Evolutionary conservation across 164 flowering plant genomes (phyloP).

Genomic region (Magnolia sinica): DNA sequence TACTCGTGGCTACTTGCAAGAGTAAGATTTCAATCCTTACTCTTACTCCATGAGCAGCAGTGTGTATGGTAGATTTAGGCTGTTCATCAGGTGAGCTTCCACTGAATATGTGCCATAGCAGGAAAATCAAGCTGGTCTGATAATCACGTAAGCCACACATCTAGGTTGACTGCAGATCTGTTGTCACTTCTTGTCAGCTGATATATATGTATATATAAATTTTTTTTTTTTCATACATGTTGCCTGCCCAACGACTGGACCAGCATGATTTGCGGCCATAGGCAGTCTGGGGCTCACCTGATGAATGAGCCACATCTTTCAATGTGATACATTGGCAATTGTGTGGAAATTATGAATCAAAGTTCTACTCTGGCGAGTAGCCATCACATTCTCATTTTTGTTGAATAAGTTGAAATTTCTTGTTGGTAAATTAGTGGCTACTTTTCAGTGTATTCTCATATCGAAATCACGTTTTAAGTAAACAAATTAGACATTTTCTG

Average conservation of each 20-base stretch:
- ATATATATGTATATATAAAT: too few species aligned
- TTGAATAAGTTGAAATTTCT: not conserved
- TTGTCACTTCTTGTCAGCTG: too few species aligned
- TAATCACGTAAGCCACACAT: too few species aligned
- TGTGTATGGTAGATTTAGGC: not conserved
- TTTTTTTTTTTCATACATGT: too few species aligned
- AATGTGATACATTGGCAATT: not conserved
- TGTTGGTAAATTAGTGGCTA: not conserved
- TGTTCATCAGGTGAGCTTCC: not conserved
- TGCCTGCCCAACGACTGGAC: too few species aligned
- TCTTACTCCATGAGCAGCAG: too few species aligned
- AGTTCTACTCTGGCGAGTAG: not conserved
- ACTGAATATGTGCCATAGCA: not conserved
- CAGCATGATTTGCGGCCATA: too few species aligned
- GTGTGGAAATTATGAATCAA: not conserved
- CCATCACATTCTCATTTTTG: not conserved
- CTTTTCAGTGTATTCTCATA: not conserved
- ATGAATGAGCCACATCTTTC: too few species aligned
- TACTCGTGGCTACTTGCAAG: not conserved
- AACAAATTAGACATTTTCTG: slow-evolving; percentile 4
- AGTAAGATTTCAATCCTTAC: too few species aligned
- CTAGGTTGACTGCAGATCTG: too few species aligned
- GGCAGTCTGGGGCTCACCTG: too few species aligned
- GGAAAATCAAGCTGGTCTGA: not conserved
- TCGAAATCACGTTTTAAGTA: not conserved